Base-by-base conservation (phyloP, 1,284 basidiomycete genomes). In the Flammula alnicola region DNA sequence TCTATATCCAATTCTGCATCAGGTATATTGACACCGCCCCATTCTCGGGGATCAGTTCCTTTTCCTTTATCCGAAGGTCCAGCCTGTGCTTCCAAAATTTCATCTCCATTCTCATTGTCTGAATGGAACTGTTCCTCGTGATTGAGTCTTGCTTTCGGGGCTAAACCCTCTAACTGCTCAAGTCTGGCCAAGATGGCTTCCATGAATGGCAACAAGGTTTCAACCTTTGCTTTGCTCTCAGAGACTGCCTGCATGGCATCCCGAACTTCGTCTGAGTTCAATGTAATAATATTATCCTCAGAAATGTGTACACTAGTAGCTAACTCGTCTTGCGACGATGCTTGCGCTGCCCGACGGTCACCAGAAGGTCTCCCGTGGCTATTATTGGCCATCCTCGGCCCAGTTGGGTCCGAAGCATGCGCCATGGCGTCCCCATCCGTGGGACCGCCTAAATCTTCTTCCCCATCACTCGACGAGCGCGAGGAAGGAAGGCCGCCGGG, bases 21-120 rank as follows among this genome's bases (percentile, higher is more conserved):
- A 20, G 36, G 22, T 3, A 52, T 22, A 27, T 42, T 23, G 31
- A 46, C 12, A 6, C 17, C 25, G 3, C 50, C 50, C 50, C 50
- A 47, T 4, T 52, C 31, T n/a, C 32, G 17, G 9, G 50, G 44
- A 26, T 52, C 50, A 3, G 33, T 37, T n/a, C 33, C 44, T 29
- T 52, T 52, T 2, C 45, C 40, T 44, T 52, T 52, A 10, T 26
- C 27, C 5, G 32, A 39, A 5, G 37, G 7, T 14, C 37, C 14
- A 39, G 37, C 9, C 20, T 39, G 20, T 8, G 7, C 20, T 26
- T 25, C n/a, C n/a, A n/a, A n/a, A n/a, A n/a, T n/a, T n/a, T n/a
- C n/a, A n/a, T n/a, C n/a, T n/a, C n/a, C n/a, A n/a, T n/a, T n/a
- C n/a, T n/a, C n/a, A n/a, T n/a, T n/a, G n/a, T n/a, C n/a, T n/a